Conservation (phyloP, 768 basidiomycete genomes). For the Suillus plorans region DNA sequence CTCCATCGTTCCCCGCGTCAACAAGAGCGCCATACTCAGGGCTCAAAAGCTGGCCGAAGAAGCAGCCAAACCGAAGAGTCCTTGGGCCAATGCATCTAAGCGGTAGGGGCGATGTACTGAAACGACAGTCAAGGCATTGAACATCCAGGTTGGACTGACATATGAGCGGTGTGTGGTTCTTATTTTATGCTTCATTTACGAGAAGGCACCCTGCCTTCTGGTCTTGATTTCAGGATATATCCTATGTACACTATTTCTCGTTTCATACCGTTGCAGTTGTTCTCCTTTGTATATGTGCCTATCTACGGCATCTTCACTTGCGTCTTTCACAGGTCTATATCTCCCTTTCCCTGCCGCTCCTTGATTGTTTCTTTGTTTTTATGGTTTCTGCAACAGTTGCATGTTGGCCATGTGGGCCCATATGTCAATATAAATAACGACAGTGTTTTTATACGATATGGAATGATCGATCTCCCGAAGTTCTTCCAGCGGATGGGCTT, state of each 20-base stretch:
- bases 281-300: constrained; percentile 14
- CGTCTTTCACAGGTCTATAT: constrained; percentile 11
- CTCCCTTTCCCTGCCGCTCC: neutral
- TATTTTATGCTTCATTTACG: constrained; percentile 22
- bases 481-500: neutral
- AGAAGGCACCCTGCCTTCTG: constrained; percentile 11
- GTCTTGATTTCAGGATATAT: constrained; percentile 17
- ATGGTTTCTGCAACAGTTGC: neutral
- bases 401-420: constrained; percentile 17
- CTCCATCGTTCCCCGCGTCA: constrained; percentile 64
- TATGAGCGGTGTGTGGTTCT: constrained; percentile 1
- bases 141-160: neutral
- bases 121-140: neutral
- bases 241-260: constrained; percentile 12
- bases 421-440: neutral
- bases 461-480: neutral
- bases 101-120: constrained; percentile 17
- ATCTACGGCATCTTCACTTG: constrained; percentile 8
- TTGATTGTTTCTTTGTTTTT: constrained; percentile 12
- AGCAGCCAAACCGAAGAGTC: constrained; percentile 32
- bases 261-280: constrained; percentile 17
- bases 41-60: constrained; percentile 58
- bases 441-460: neutral
- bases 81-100: constrained; percentile 30
- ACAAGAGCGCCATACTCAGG: constrained; percentile 71